phyloP scores from a whole-genome alignment of 768 basidiomycete genomes.

The Hysterangium stoloniferum region DNA sequence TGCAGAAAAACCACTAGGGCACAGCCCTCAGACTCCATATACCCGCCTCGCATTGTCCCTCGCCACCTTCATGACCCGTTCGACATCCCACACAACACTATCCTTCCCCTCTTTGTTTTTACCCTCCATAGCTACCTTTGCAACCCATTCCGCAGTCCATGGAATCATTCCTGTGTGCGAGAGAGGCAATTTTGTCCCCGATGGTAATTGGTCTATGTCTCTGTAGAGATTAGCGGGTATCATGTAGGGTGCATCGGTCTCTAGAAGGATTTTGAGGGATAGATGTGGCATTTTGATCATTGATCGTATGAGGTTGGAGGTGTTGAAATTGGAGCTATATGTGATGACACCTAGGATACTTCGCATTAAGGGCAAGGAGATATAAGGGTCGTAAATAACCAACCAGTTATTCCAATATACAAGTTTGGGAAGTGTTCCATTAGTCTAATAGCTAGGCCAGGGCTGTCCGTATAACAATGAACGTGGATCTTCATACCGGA shows the following conservation, averaged over 20 bases:
- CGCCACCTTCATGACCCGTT: conserved; percentile 50
- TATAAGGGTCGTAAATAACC: conserved; percentile 2
- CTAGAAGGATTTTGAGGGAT: conserved; percentile 44
- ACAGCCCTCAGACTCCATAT: conserved; percentile 40
- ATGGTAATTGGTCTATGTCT: conserved; percentile 37
- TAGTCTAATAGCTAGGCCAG: conserved; percentile 62
- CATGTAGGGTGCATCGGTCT: conserved; percentile 89
- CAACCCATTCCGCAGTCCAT: conserved; percentile 75
- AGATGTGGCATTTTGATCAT: conserved; percentile 18
- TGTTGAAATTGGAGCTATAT: conserved; percentile 68
- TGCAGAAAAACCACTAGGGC: too few relatives aligned
- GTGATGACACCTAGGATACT: conserved; percentile 60
- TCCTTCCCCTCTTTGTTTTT: conserved; percentile 14
- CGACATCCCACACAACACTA: conserved; percentile 39
- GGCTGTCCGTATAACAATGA: conserved; percentile 83
- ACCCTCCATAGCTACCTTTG: conserved; percentile 32
- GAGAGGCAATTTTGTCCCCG: conserved; percentile 53
- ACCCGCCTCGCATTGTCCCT: conserved; percentile 56
- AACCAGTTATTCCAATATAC: conserved; percentile 76
- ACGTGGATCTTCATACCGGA: conserved; percentile 85
- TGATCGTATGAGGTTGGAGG: conserved; percentile 54
- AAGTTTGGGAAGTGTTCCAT: conserved; percentile 75
- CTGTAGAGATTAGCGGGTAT: conserved; percentile 66
- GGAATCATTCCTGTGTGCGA: conserved; percentile 80
- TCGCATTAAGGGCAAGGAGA: not conserved